phyloP scores from a whole-genome alignment of 2,329 filamentous ascomycete genomes.

The Davidsoniella virescens region DNA sequence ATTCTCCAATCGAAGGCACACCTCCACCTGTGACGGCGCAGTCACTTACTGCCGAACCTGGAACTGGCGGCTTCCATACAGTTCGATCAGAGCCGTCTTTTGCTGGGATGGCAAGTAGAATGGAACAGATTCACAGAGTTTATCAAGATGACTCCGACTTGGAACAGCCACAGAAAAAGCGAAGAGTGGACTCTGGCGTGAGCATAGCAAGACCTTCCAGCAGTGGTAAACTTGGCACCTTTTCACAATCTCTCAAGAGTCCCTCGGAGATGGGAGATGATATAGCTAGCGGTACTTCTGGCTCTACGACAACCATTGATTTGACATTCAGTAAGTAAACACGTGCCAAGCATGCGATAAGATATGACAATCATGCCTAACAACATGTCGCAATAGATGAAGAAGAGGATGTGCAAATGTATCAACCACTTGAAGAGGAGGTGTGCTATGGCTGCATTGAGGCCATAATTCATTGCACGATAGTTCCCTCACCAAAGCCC shows the following conservation, averaged over 20 bases:
- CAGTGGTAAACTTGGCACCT: not conserved
- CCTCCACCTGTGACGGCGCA: constrained; percentile 2
- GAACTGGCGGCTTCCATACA: constrained; percentile 4
- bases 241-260: not conserved
- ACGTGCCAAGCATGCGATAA: not conserved
- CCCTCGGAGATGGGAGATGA: not conserved
- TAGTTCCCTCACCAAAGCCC: constrained; percentile 53
- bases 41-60: constrained; percentile 1
- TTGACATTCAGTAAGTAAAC: constrained; percentile 33
- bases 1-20: constrained; percentile 9
- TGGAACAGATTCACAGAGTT: constrained; percentile 4
- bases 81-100: constrained; percentile 12
- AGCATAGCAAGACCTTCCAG: constrained; percentile 4
- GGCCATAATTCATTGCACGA: constrained; percentile 47
- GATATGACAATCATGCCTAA: no score
- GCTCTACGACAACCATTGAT: constrained; percentile 34
- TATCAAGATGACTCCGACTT: constrained; percentile 5
- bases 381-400: constrained; percentile 24
- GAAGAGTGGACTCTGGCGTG: constrained; percentile 6
- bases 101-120: constrained; percentile 6
- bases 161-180: constrained; percentile 10
- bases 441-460: constrained; percentile 72
- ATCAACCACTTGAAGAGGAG: constrained; percentile 48
- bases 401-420: constrained; percentile 40
- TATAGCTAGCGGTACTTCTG: no score